Percentiles rank a stretch among this genome's conserved stretches.
Evolutionary conservation across 306 rosid genomes (phyloP).

Genomic region (Mimosa pudica): DNA sequence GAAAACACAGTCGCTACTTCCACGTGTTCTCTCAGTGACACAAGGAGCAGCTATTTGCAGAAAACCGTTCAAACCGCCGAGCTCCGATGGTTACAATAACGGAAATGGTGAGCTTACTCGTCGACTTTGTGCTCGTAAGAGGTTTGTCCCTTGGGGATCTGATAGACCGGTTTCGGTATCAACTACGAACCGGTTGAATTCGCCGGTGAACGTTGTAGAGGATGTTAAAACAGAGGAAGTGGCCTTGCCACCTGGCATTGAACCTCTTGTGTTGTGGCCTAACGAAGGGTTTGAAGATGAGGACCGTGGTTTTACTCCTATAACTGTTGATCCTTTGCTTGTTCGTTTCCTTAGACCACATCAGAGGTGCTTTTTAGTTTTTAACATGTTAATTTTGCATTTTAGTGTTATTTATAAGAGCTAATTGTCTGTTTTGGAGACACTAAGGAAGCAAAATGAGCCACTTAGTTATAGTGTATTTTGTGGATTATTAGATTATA

Average conservation of each 20-base stretch:
- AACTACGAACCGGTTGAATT: constrained; percentile 39
- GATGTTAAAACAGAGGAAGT: constrained; percentile 48
- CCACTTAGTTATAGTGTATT: too few relatives aligned
- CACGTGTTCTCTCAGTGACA: constrained; percentile 75
- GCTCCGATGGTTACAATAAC: constrained; percentile 52
- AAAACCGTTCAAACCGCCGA: constrained; percentile 91
- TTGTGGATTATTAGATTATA: too few relatives aligned
- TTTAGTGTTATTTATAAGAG: background rate
- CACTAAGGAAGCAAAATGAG: too few relatives aligned
- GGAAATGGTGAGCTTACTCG: constrained; percentile 64
- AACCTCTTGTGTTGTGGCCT: constrained; percentile 86
- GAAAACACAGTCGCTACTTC: constrained; percentile 80
- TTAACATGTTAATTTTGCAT: constrained; percentile 8
- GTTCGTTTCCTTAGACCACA: constrained; percentile 90
- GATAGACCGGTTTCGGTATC: constrained; percentile 46
- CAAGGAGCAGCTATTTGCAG: constrained; percentile 72
- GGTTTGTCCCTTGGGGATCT: constrained; percentile 96
- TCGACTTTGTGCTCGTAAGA: constrained; percentile 80
- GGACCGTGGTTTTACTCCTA: constrained; percentile 44
- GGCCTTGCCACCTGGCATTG: constrained; percentile 70
- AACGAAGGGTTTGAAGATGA: constrained; percentile 52
- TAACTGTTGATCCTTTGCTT: constrained; percentile 77
- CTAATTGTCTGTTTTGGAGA: too few relatives aligned
- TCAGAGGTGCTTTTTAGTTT: constrained; percentile 69
- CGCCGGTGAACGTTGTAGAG: constrained; percentile 37